Conservation (phyloP, 805 yeast genomes). For the Schwanniomyces polymorphus region DNA sequence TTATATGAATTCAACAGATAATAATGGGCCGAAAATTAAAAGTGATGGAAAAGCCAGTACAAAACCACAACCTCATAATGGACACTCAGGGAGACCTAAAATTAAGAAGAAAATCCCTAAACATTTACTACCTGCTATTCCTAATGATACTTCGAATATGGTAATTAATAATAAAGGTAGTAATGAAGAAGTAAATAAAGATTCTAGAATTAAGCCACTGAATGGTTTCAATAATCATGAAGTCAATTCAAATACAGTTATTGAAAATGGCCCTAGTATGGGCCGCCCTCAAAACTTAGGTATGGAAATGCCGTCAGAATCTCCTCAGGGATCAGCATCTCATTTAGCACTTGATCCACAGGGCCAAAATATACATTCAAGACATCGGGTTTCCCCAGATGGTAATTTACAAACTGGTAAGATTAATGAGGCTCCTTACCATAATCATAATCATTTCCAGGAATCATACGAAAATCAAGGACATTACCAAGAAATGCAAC, state of each 20-base stretch:
- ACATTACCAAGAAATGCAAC: background rate
- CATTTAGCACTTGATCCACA: background rate
- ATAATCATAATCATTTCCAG: background rate
- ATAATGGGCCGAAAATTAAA: background rate
- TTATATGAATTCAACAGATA: background rate
- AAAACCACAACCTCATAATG: background rate
- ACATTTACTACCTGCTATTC: conserved; percentile 2
- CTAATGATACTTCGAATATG: background rate
- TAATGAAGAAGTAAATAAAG: background rate
- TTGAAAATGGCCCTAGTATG: too few relatives aligned
- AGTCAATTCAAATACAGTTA: too few relatives aligned
- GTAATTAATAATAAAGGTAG: too few relatives aligned
- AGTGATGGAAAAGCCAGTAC: background rate
- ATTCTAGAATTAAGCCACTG: too few relatives aligned
- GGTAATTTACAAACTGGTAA: too few relatives aligned
- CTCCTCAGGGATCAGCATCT: background rate
- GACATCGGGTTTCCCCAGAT: background rate
- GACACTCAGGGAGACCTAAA: background rate
- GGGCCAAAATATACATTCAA: background rate
- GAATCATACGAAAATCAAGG: background rate
- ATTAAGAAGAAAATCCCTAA: conserved; percentile 1
- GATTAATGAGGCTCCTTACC: background rate
- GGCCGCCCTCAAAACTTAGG: background rate
- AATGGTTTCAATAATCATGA: too few relatives aligned
- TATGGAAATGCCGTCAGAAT: background rate